Base-by-base conservation (phyloP, 164 flowering plant species). In the Tetrastigma voinierianum region DNA sequence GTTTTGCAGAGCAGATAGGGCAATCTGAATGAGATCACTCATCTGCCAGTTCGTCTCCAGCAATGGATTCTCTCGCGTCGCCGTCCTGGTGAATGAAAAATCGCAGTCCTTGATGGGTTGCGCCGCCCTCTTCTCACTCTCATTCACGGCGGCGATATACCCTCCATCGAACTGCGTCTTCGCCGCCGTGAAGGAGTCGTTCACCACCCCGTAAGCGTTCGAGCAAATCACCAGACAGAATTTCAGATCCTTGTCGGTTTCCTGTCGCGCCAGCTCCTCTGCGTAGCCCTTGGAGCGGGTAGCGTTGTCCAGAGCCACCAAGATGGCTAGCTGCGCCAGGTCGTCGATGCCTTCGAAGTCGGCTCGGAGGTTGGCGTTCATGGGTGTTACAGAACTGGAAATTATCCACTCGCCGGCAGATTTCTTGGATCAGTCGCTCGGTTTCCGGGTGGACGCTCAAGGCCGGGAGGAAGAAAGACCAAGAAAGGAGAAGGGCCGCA, bases 61-160 rank as follows among this genome's bases (percentile, higher is more conserved):
- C 32, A 13, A 46, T 7, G 25, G 4, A 7, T 1, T 7, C 18
- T 21, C 9, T 11, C 6, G 20, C 58, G 11, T 18, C 8, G 58
- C 1, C 1, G 58, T 7, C 21, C 20, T 55, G 12, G 3, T 3
- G 12, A 55, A 55, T 5, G 18, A 9, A n/a, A n/a, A n/a, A 18
- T 55, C 21, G 17, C 58, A 55, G 58, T 55, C 58, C 13, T n/a
- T 55, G 13, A 55, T 10, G 58, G 23, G 18, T 55, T 20, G 58
- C 18, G 3, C 21, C 4, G 12, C 58, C 18, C 17, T 54, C 57
- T 17, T 16, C 57, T 54, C 57, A 54, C 20, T 19, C 3, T 54
- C 20, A 54, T 17, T 1, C 19, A 10, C 20, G 0, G 18, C 21
- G 2, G 24, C 57, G 2, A 54, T 2, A 10, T 17, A 0, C 57